A percentile compares a stretch with the other conserved stretches of the same genome.
Evolutionary conservation across 768 basidiomycete species (phyloP).

Genomic region (Tephrocybe sp.): DNA sequence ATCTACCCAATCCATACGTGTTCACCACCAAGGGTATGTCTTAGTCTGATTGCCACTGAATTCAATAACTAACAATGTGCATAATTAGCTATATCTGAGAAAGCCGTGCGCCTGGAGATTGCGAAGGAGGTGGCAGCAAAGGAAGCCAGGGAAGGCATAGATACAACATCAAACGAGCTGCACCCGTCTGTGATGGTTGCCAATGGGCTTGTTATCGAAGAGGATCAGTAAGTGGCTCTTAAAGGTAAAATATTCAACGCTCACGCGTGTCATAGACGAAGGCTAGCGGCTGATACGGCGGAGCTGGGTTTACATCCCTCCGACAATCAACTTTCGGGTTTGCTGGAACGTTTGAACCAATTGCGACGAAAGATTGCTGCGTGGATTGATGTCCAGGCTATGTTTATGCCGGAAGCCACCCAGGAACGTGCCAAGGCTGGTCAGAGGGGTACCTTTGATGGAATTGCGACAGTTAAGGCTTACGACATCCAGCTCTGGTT

Average conservation of each 20-base stretch:
- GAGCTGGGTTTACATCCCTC: slow-evolving; percentile 1
- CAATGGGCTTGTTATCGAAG: not conserved
- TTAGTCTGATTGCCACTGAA: not conserved
- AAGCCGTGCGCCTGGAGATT: not conserved
- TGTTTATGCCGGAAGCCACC: not conserved
- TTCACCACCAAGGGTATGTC: not conserved
- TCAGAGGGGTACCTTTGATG: not conserved
- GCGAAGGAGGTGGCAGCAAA: not conserved
- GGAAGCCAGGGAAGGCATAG: not conserved
- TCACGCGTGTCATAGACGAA: not conserved
- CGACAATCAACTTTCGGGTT: not conserved
- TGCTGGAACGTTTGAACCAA: not conserved
- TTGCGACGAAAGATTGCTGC: not conserved
- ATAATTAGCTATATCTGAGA: not conserved
- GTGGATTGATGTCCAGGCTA: not conserved
- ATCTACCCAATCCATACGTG: not conserved
- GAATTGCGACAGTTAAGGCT: not conserved
- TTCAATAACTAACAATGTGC: not conserved
- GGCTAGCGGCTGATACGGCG: not conserved
- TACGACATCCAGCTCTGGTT: slow-evolving; percentile 1
- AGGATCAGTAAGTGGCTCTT: not conserved
- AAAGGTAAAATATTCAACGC: not conserved
- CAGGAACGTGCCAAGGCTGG: not conserved
- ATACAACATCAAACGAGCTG: not conserved
- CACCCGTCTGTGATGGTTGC: slow-evolving; percentile 4